These are phyloP conservation scores for Phytophthora podocarpi DNA, from an alignment of 352 stramenopile genomes.

Conservation along the genomic window DNA sequence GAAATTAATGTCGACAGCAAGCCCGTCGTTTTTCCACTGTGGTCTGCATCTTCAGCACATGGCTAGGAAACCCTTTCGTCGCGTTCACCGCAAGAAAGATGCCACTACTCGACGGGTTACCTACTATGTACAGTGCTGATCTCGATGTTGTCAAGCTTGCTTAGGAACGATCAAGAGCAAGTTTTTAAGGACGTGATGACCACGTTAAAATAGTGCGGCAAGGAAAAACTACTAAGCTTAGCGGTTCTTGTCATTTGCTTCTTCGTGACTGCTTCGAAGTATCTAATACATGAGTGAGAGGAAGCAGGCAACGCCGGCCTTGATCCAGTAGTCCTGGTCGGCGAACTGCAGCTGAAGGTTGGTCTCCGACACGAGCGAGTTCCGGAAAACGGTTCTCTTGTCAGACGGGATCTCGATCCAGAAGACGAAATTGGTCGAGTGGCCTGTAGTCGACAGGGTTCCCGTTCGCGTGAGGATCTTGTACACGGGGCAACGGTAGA, in stretches of 20 bases:
- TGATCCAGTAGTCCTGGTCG: conserved; percentile 96
- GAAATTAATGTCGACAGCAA: conserved; percentile 12
- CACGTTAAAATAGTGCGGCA: too few species aligned
- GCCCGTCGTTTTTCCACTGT: conserved; percentile 19
- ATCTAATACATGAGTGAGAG: conserved; percentile 91
- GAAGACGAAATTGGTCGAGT: conserved; percentile 98
- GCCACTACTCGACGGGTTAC: too few species aligned
- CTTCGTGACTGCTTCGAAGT: too few species aligned
- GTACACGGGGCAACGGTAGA: conserved; percentile 96
- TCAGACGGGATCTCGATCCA: conserved; percentile 95
- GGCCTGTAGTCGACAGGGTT: conserved; percentile 95
- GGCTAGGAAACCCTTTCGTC: conserved; percentile 26
- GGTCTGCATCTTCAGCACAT: conserved; percentile 26
- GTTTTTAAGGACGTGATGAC: too few species aligned
- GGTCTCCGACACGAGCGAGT: conserved; percentile 93
- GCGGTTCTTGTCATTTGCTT: neutral
- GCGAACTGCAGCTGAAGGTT: conserved; percentile 90
- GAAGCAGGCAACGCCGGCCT: conserved; percentile 95
- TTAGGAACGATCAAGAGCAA: too few species aligned
- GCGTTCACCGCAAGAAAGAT: conserved; percentile 1
- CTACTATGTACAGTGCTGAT: neutral
- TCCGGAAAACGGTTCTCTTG: conserved; percentile 80
- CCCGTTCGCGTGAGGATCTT: conserved; percentile 94
- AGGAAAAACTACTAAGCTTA: too few species aligned
- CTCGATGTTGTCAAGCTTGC: too few species aligned